These are phyloP conservation scores for Gentiana straminea DNA, from an alignment of 257 asterid species.

Conservation along the genomic window DNA sequence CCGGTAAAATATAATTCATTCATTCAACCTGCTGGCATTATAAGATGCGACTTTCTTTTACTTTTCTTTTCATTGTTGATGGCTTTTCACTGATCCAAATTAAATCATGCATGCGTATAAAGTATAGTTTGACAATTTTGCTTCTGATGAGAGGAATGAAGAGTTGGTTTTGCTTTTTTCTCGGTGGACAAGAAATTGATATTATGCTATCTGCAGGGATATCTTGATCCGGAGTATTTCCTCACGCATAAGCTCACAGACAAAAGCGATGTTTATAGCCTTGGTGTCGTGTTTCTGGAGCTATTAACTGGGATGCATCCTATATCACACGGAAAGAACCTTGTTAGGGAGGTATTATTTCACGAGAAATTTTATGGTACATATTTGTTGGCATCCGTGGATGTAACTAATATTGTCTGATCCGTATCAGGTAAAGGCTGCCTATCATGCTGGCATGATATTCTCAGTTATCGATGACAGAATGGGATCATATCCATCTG, in stretches of 20 bases:
- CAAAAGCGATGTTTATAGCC: constrained; percentile 95
- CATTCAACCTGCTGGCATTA: no score
- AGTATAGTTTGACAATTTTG: no score
- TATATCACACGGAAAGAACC: constrained; percentile 90
- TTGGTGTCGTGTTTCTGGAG: constrained; percentile 92
- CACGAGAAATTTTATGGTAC: background rate
- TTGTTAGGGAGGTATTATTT: constrained; percentile 79
- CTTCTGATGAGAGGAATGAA: no score
- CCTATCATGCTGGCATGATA: constrained; percentile 44
- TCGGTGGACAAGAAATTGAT: background rate
- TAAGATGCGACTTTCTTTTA: no score
- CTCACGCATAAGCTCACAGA: constrained; percentile 86
- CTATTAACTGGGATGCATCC: constrained; percentile 92
- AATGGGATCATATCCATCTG: constrained; percentile 26
- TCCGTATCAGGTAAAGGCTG: constrained; percentile 53
- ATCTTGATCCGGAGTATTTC: constrained; percentile 96
- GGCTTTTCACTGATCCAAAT: no score
- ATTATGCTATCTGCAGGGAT: constrained; percentile 50
- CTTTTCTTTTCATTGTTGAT: no score
- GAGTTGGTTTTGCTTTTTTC: no score
- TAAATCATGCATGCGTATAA: no score
- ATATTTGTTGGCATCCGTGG: background rate
- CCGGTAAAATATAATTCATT: constrained; percentile 51
- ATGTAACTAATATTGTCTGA: background rate
- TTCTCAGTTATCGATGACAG: constrained; percentile 23